Percentiles rank a stretch among this genome's conserved stretches.
phyloP scores from a whole-genome alignment of 148 eudicot species.

The Salicornia ramosissima region DNA sequence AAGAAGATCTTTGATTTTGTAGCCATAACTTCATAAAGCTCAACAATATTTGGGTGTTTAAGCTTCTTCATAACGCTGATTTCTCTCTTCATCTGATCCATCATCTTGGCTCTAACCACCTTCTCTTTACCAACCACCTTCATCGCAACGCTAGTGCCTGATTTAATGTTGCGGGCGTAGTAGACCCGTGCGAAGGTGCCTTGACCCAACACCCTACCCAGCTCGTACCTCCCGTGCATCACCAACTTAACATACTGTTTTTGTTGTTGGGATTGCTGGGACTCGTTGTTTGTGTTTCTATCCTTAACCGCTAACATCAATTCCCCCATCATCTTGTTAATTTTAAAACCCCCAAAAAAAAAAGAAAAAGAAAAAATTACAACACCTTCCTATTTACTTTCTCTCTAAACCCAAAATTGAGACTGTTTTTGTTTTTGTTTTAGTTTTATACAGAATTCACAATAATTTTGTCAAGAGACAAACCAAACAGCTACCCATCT shows the following conservation, averaged over 20 bases:
- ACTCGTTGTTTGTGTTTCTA: neutral
- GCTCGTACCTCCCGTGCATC: constrained; percentile 62
- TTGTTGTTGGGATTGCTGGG: constrained; percentile 7
- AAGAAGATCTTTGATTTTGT: constrained; percentile 59
- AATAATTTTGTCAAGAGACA: neutral
- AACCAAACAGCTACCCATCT: constrained; percentile 46
- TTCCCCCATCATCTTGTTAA: constrained; percentile 14
- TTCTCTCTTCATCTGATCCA: constrained; percentile 71
- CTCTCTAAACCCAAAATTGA: no score
- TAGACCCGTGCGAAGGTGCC: constrained; percentile 79
- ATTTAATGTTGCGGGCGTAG: constrained; percentile 49
- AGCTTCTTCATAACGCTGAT: constrained; percentile 75
- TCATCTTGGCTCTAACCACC: constrained; percentile 61
- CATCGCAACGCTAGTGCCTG: constrained; percentile 69
- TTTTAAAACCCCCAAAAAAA: neutral
- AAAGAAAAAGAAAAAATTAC: neutral
- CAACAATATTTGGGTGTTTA: constrained; percentile 60
- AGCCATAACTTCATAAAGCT: constrained; percentile 72
- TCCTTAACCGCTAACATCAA: constrained; percentile 4
- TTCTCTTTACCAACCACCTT: constrained; percentile 73
- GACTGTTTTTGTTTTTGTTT: no score
- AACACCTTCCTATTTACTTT: no score
- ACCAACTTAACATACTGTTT: constrained; percentile 24
- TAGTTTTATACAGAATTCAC: neutral
- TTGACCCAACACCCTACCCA: constrained; percentile 66